Base-by-base conservation (phyloP, 2,329 filamentous ascomycete genomes). In the Cercospora canescens region DNA sequence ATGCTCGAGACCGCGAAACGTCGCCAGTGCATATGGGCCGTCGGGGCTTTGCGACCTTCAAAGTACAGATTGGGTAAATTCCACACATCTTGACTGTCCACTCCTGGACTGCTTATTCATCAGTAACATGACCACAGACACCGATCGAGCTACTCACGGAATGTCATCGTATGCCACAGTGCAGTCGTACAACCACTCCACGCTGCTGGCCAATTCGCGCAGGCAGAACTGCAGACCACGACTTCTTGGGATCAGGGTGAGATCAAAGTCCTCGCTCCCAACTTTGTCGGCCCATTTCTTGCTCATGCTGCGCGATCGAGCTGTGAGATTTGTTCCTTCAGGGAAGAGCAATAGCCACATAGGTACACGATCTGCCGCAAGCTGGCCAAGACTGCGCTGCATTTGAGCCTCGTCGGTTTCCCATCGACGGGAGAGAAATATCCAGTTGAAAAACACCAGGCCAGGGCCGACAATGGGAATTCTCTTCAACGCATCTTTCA, bases 1-100 rank as follows among this genome's bases (percentile, higher is more conserved):
- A 99, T 95, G 54, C 92, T 89, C 16, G 85, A 85, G 18, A 97
- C 76, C 24, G 86, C 85, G 79, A 96, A 98, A n/a, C 94, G 89
- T 60, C 95, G 89, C 94, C 94, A 99, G 81, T 97, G 90, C 82
- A 98, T 93, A 80, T 97, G 97, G 73, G 98, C 93, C 1, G 92
- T 96, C 76, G 93, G 96, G 4, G 95, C 94, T 0, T 93, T 89
- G 0, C 92, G 89, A 50, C 94, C 94, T 77, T 95, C 87, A 71
- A 97, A 89, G 78, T 96, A 98, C 35, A 92, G 95, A 64, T 91
- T 92, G 1, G 88, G 87, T 6, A 99, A 84, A 1, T 91, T 93
- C 79, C 96, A 98, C 73, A 92, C 88, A 57, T 96, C 88, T 77
- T 97, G 93, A 28, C 93, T 94, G 72, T 89, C 97, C 74, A 90